phyloP scores from a whole-genome alignment of 768 basidiomycete species.

The Multifurca ochricompacta region DNA sequence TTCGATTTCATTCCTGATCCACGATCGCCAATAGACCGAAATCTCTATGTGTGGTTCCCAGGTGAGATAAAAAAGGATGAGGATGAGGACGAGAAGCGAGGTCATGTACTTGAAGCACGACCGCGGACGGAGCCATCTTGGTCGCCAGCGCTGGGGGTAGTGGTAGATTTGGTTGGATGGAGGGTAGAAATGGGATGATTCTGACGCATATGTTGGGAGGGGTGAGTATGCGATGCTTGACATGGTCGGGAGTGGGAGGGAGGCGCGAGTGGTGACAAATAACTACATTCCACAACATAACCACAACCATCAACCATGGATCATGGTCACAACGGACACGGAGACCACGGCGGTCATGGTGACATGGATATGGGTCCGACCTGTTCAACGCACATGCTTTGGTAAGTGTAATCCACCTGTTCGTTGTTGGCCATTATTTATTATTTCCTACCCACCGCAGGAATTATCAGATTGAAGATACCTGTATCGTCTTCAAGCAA shows the following conservation, averaged over 20 bases:
- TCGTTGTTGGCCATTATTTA: not conserved
- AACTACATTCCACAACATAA: not conserved
- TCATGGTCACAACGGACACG: conserved; percentile 41
- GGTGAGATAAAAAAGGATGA: conserved; percentile 18
- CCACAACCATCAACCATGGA: conserved; percentile 23
- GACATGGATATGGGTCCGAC: conserved; percentile 40
- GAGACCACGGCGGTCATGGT: conserved; percentile 18
- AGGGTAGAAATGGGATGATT: not conserved
- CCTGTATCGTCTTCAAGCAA: conserved; percentile 70
- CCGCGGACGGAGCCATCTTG: conserved; percentile 3
- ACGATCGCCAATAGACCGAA: conserved; percentile 65
- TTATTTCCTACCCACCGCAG: conserved; percentile 25
- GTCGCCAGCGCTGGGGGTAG: not conserved
- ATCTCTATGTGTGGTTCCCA: conserved; percentile 87
- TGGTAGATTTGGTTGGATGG: not conserved
- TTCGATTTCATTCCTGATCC: conserved; percentile 71
- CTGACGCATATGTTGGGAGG: not conserved
- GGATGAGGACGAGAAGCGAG: conserved; percentile 16
- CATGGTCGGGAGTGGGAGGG: not conserved
- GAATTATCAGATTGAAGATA: conserved; percentile 74
- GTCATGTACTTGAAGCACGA: conserved; percentile 13
- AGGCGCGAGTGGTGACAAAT: not conserved
- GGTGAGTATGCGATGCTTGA: not conserved
- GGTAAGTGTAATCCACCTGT: conserved; percentile 33
- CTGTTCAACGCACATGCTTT: conserved; percentile 80